phyloP scores from a whole-genome alignment of 2,329 filamentous ascomycete genomes.

The Ascochyta koolunga region DNA sequence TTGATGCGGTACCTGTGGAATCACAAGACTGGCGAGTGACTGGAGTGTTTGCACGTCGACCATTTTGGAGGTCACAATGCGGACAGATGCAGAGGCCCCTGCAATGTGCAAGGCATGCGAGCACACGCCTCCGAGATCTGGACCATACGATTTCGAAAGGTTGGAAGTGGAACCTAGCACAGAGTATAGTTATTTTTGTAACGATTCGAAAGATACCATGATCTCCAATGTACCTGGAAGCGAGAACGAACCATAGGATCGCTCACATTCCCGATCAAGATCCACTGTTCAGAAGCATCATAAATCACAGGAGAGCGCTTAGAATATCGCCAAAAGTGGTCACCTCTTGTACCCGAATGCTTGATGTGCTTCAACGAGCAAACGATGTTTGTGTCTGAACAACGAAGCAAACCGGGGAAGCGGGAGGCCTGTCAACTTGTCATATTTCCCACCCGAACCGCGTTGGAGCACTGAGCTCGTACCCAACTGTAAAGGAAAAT shows the following conservation, averaged over 20 bases:
- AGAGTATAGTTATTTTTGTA: not conserved
- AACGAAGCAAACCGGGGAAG: constrained; percentile 4
- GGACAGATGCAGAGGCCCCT: not conserved
- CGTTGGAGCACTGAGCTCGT: not conserved
- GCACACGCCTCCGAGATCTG: not conserved
- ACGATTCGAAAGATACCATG: not conserved
- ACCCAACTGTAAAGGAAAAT: not conserved
- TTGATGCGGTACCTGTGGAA: not conserved
- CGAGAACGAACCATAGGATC: not conserved
- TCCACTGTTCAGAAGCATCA: not conserved
- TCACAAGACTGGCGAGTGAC: not conserved
- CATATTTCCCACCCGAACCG: not conserved
- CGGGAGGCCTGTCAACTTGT: constrained; percentile 5
- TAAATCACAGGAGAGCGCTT: not conserved
- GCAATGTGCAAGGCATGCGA: not conserved
- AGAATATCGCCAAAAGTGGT: not conserved
- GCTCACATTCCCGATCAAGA: not conserved
- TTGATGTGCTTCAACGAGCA: not conserved
- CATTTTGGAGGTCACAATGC: not conserved
- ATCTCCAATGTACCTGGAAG: not conserved
- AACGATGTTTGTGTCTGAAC: not conserved
- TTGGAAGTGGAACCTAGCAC: constrained; percentile 1
- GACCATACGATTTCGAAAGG: not conserved
- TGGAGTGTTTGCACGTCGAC: constrained; percentile 1
- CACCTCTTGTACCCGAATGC: not conserved